Conservation (phyloP, 805 yeast genomes). For the Lipomyces yamanashiensis region DNA sequence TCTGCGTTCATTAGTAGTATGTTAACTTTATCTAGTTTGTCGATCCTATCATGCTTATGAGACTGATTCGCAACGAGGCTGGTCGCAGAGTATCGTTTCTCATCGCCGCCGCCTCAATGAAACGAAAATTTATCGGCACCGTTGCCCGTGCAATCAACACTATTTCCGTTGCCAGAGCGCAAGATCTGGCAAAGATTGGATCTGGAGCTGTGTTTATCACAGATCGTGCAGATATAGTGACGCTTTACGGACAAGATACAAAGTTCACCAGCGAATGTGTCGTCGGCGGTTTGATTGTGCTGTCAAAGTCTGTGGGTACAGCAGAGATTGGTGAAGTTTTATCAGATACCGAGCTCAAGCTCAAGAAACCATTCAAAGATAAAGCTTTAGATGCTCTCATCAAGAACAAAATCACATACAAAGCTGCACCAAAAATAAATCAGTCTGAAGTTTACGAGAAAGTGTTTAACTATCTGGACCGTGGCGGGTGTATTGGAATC, state of each 20-base stretch:
- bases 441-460: slow-evolving; percentile 81
- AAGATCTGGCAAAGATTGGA: slow-evolving; percentile 75
- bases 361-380: slow-evolving; percentile 72
- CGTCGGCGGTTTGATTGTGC: slow-evolving; percentile 68
- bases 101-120: slow-evolving; percentile 81
- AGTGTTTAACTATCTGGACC: slow-evolving; percentile 81
- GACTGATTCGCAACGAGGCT: slow-evolving; percentile 70
- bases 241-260: slow-evolving; percentile 69
- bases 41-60: slow-evolving; percentile 80
- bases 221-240: slow-evolving; percentile 56
- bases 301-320: slow-evolving; percentile 79
- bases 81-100: slow-evolving; percentile 76
- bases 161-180: slow-evolving; percentile 92
- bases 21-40: slow-evolving; percentile 62
- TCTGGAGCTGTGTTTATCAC: slow-evolving; percentile 67
- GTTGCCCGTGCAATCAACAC: slow-evolving; percentile 76
- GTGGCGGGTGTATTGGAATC: slow-evolving; percentile 84
- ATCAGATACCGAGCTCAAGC: slow-evolving; percentile 69
- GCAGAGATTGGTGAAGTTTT: slow-evolving; percentile 69
- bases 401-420: slow-evolving; percentile 59
- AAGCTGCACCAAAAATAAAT: slow-evolving; percentile 80
- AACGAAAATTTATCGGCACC: slow-evolving; percentile 69
- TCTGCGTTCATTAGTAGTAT: neutral
- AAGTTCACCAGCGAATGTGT: slow-evolving; percentile 66
- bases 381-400: slow-evolving; percentile 52